Base-by-base conservation (phyloP, 768 basidiomycete genomes). In the Macrolepiota albuminosa region DNA sequence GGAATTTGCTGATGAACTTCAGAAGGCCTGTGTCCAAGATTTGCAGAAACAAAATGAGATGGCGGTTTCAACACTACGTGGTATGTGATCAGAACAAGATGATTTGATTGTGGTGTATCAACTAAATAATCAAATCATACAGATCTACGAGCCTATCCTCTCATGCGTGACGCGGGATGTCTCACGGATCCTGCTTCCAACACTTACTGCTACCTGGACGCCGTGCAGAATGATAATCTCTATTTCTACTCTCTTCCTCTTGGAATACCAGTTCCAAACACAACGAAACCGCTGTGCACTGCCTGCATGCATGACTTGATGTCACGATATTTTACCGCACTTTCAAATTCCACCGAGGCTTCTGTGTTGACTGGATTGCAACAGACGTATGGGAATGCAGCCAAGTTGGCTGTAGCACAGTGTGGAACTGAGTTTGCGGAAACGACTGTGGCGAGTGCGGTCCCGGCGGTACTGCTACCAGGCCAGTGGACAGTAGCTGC, bases 121-220 rank as follows among this genome's bases (percentile, higher is more conserved):
- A 33, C 55, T 46, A 47, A 47, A 40, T 26, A 63, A 49, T 24
- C n/a, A 10, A 40, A 34, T 45, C 29, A 54, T 43, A 24, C 62
- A 85, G 92, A 83, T 34, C 75, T 95, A 40, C 73, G 81, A 61
- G 78, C 85, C 26, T 95, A 86, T 68, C 62, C 73, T 42, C 60
- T 90, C 53, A 84, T 90, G 81, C 80, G 84, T 42, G 70, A 78
- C 14, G 78, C 78, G 0, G 88, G 80, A 6, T 94, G 92, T 68
- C 75, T 82, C 26, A 63, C 77, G 8, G 78, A 89, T 70, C 78
- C 84, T 10, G 66, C 75, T 4, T 79, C 84, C 34, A 79, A 86
- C 65, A 71, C 83, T 0, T 94, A 91, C 73, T 94, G 91, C 75
- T 93, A 83, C 73, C 55, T 91, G 56, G 78, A 85, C 61, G 89